Conservation (phyloP, 805 yeast genomes). For the Sugiyamaella mastotermitis region DNA sequence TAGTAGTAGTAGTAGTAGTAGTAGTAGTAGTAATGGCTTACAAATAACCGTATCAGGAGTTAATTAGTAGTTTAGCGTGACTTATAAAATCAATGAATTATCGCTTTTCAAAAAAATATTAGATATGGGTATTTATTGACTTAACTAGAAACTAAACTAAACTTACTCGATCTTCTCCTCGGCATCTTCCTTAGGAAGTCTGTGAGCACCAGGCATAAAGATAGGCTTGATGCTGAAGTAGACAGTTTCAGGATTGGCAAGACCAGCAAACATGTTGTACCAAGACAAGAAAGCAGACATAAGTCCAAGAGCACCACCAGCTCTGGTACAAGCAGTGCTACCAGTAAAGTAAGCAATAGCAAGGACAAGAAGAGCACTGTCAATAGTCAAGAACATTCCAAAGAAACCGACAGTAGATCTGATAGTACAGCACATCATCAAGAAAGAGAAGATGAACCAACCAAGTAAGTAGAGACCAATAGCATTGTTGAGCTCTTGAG, state of each 20-base stretch:
- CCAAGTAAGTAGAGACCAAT: slow-evolving; percentile 55
- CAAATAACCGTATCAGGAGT: no score
- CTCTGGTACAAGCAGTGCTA: neutral
- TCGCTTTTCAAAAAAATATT: no score
- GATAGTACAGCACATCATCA: slow-evolving; percentile 47
- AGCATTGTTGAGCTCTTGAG: slow-evolving; percentile 38
- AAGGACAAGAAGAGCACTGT: neutral
- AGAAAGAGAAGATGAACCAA: slow-evolving; percentile 58
- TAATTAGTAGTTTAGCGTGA: no score
- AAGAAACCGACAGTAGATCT: slow-evolving; percentile 42
- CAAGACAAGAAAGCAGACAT: slow-evolving; percentile 1
- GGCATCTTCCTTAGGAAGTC: no score
- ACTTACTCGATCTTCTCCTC: no score
- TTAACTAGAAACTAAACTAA: no score
- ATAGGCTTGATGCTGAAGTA: slow-evolving; percentile 47
- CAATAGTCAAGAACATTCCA: slow-evolving; percentile 1
- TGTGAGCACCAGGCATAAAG: slow-evolving; percentile 37
- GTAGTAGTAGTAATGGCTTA: no score
- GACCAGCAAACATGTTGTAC: neutral
- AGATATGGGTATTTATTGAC: no score
- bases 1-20: no score
- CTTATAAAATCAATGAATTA: no score
- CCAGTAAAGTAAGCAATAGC: slow-evolving; percentile 1
- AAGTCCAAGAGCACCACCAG: slow-evolving; percentile 45
- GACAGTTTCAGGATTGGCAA: slow-evolving; percentile 52